A percentile compares a stretch with the other conserved stretches of the same genome.
phyloP scores from a whole-genome alignment of 768 basidiomycete species.

The Pleurotus tuoliensis region DNA sequence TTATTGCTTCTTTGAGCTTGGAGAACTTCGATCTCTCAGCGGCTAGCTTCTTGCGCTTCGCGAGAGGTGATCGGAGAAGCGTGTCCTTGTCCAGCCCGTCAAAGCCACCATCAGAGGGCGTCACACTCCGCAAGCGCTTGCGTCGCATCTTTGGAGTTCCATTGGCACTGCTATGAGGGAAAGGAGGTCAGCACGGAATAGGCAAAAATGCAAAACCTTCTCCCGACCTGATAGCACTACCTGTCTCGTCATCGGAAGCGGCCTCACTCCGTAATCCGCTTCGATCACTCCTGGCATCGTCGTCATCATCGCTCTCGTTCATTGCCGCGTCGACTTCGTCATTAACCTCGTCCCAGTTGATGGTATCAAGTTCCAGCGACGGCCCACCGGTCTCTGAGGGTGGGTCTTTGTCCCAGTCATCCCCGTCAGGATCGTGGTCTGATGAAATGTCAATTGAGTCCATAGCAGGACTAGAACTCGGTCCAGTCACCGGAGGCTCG shows the following conservation, averaged over 20 bases:
- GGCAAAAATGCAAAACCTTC: slow-evolving; percentile 5
- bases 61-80: slow-evolving; percentile 59
- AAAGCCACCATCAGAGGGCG: slow-evolving; percentile 57
- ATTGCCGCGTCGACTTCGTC: slow-evolving; percentile 86
- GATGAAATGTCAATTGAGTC: slow-evolving; percentile 52
- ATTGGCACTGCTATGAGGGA: slow-evolving; percentile 26
- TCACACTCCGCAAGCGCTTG: slow-evolving; percentile 69
- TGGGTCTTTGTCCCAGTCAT: slow-evolving; percentile 56
- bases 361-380: slow-evolving; percentile 51
- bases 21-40: slow-evolving; percentile 64
- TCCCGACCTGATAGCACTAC: slow-evolving; percentile 39
- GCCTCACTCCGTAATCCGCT: slow-evolving; percentile 41
- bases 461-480: slow-evolving; percentile 30
- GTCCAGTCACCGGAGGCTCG: slow-evolving; percentile 39
- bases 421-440: slow-evolving; percentile 61
- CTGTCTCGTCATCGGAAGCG: slow-evolving; percentile 46
- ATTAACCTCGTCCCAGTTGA: slow-evolving; percentile 82
- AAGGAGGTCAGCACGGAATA: slow-evolving; percentile 16
- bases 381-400: slow-evolving; percentile 10
- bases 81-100: slow-evolving; percentile 35
- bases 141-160: slow-evolving; percentile 47
- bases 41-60: slow-evolving; percentile 77
- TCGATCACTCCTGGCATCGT: slow-evolving; percentile 29
- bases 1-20: slow-evolving; percentile 63
- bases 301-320: slow-evolving; percentile 72